Base-by-base conservation (phyloP, 495 filamentous ascomycete species). In the Neurospora discreta region DNA sequence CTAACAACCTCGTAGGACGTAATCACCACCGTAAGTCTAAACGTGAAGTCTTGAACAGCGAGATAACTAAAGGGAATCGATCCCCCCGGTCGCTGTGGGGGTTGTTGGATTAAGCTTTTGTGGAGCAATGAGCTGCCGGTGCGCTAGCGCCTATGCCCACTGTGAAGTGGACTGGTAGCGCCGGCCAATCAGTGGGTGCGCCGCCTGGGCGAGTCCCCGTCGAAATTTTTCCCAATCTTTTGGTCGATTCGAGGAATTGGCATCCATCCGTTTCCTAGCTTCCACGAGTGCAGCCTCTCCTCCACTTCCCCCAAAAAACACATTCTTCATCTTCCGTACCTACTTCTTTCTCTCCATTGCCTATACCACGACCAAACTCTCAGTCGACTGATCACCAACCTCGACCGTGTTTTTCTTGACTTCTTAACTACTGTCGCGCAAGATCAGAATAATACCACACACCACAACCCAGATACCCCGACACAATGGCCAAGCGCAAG, bases 401-500 rank as follows among this genome's bases (percentile, higher is more conserved):
- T 18, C 15, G 26, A 65, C 26, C 52, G 6, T 33, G 46, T 33
- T 0, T 33, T 18, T 3, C 13, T n/a, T n/a, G n/a, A 33, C 15
- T 33, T 18, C 13, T 8, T 18, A 33, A 33, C 52, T 3, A 18
- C 52, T 65, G 23, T 33, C 52, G 26, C 52, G 2, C 26, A 30
- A 65, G 13, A 33, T 6, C 52, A 65, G 26, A 33, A 33, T 65
- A 65, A 65, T 65, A 65, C 26, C 71, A 70, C 0, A 39, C 33
- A n/a, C 33, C 30, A 13, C 41, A 68, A n/a, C 40, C 39, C 39
- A 40, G 8, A 46, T 68, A 71, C 73, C 36, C 44, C 42, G 26
- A 70, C 68, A 80, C 36, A 68, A 85, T 86, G 85, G 52, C 26
- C 52, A 89, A 89, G 77, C 84, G 87, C 69, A 89, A 89, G 79